Evolutionary conservation across 208 protist genomes (phyloP).

Genomic region (Acanthamoeba healyi): DNA sequence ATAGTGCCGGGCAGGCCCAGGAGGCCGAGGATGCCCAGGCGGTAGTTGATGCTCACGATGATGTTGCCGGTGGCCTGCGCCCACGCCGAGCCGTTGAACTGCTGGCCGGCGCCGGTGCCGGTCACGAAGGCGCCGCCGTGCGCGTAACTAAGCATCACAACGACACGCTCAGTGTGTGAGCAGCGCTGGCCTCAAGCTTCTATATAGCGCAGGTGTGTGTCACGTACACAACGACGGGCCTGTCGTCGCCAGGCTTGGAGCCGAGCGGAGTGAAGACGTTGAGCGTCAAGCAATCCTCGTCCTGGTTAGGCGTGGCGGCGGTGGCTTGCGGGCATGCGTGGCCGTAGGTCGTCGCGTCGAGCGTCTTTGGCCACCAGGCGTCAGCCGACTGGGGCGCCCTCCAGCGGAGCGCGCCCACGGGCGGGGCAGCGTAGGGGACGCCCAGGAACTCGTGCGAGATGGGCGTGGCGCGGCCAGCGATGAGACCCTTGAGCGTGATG

Average conservation of each 20-base stretch:
- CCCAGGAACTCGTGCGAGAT: constrained; percentile 22
- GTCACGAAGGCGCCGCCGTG: constrained; percentile 30
- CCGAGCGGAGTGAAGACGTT: not conserved
- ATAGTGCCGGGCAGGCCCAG: not conserved
- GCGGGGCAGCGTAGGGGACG: not conserved
- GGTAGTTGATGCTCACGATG: constrained; percentile 73
- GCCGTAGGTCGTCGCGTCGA: not conserved
- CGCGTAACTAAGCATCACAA: too few relatives aligned
- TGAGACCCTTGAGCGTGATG: not conserved
- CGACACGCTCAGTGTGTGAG: too few relatives aligned
- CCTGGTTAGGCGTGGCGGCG: not conserved
- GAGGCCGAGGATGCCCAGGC: constrained; percentile 78
- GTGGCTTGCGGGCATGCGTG: not conserved
- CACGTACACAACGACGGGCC: not conserved
- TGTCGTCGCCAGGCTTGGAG: not conserved
- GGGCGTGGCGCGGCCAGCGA: not conserved
- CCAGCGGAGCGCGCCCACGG: constrained; percentile 10
- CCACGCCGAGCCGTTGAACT: constrained; percentile 32
- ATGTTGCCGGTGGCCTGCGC: not conserved
- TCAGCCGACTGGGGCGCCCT: not conserved
- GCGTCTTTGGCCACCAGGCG: not conserved
- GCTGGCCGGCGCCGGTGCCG: not conserved
- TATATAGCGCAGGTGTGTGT: too few relatives aligned
- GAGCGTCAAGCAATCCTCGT: not conserved
- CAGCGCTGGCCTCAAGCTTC: too few relatives aligned